Base-by-base conservation (phyloP, 2,329 filamentous ascomycete genomes). In the Colletotrichum lentis region DNA sequence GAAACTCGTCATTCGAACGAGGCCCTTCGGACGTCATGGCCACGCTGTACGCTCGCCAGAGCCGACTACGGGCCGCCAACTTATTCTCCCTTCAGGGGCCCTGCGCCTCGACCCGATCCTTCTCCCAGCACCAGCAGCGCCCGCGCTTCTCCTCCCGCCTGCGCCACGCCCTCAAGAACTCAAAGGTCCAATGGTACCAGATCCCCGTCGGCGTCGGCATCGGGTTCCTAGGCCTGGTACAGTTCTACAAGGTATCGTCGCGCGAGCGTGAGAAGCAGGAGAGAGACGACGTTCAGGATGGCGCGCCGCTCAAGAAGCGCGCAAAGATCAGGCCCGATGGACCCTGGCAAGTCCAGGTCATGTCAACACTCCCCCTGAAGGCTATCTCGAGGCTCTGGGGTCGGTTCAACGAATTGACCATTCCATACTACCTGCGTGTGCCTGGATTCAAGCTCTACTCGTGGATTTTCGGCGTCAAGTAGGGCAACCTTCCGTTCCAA, bases 401-500 rank as follows among this genome's bases (percentile, higher is more conserved):
- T 44, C 88, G 85, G 59, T 97, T 97, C 83, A 97, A 97, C 78
- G 94, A 97, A 77, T 82, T 97, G 55, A 89, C 89, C 12, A 91
- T 97, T 44, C 94, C 94, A 0, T 95, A 96, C 80, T 94, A 93
- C 77, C 84, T 97, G 27, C 91, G 94, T 5, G 86, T 95, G 0
- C 94, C 94, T 1, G 94, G 94, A 16, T 97, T 97, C 82, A 95
- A 92, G 77, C 86, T 97, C 1, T 97, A 97, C 79, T 90, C 93
- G 1, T 96, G 86, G 82, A 86, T 95, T 44, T 97, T 97, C 75
- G 94, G 94, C n/a, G 94, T 97, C 76, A 92, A 91, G 84, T 86
- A 73, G 65, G 82, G 59, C 6, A 31, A 31, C 31, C 41, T 22
- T 35, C 16, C 4, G 41, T 73, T 50, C 20, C 43, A n/a, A 8